Conservation (phyloP, 2,329 filamentous ascomycete species). For the Colletotrichum sp. region DNA sequence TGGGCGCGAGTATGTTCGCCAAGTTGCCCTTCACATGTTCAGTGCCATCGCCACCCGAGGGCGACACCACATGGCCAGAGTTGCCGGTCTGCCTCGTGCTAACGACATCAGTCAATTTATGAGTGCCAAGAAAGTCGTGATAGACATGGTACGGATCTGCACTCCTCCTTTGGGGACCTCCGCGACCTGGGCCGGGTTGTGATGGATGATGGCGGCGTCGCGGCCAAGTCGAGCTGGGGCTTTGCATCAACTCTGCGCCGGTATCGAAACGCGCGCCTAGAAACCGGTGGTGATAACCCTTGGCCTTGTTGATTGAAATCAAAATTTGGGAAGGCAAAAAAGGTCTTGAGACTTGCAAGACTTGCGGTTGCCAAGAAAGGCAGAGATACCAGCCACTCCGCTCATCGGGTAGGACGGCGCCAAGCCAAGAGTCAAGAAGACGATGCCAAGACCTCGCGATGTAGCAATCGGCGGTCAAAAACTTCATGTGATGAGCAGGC, state of each 20-base stretch:
- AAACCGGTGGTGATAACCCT: background rate
- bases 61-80: background rate
- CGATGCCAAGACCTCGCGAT: constrained; percentile 7
- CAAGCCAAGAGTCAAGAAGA: background rate
- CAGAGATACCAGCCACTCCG: background rate
- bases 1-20: background rate
- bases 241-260: background rate
- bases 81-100: background rate
- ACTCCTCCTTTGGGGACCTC: background rate
- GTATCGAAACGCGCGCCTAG: background rate
- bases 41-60: background rate
- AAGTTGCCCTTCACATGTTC: background rate
- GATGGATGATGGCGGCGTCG: background rate
- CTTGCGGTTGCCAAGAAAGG: background rate
- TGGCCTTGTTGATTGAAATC: background rate
- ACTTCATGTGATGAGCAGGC: background rate
- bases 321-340: background rate
- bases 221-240: constrained; percentile 2
- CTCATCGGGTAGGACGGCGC: background rate
- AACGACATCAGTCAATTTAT: background rate
- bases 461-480: background rate
- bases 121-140: background rate
- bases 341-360: background rate
- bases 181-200: background rate
- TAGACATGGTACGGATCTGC: background rate